Percentiles rank a stretch among this genome's conserved stretches.
phyloP scores from a whole-genome alignment of 768 basidiomycete species.

The Terana coerulea region DNA sequence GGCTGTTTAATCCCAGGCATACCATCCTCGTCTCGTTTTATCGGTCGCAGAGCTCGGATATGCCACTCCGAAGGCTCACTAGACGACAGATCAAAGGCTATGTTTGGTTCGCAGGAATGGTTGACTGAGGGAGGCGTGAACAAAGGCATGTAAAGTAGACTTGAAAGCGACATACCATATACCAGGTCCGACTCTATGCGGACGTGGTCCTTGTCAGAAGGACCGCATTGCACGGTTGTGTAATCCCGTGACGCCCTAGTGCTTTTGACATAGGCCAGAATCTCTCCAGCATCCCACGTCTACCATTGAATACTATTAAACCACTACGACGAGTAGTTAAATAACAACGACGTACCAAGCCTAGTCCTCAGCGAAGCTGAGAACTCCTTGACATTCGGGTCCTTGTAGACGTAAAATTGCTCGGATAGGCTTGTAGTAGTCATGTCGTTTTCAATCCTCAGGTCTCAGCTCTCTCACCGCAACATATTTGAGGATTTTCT shows the following conservation, averaged over 20 bases:
- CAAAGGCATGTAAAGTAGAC: not conserved
- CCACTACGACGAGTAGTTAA: not conserved
- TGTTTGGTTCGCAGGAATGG: conserved; percentile 61
- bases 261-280: conserved; percentile 31
- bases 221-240: conserved; percentile 50
- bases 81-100: conserved; percentile 49
- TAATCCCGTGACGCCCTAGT: conserved; percentile 39
- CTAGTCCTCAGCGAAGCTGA: not conserved
- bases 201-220: conserved; percentile 44
- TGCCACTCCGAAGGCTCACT: conserved; percentile 42
- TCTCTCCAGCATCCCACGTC: conserved; percentile 29
- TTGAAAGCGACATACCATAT: conserved; percentile 39
- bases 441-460: too few relatives aligned
- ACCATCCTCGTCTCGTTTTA: conserved; percentile 35
- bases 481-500: too few relatives aligned
- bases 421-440: not conserved
- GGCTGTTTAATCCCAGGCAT: too few relatives aligned
- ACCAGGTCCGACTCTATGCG: conserved; percentile 58
- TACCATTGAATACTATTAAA: not conserved
- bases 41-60: conserved; percentile 40
- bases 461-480: too few relatives aligned
- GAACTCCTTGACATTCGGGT: not conserved
- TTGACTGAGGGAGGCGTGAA: conserved; percentile 37
- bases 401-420: not conserved
- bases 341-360: not conserved